Evolutionary conservation across 1,284 basidiomycete species (phyloP).

Genomic region (Marasmius oreades): DNA sequence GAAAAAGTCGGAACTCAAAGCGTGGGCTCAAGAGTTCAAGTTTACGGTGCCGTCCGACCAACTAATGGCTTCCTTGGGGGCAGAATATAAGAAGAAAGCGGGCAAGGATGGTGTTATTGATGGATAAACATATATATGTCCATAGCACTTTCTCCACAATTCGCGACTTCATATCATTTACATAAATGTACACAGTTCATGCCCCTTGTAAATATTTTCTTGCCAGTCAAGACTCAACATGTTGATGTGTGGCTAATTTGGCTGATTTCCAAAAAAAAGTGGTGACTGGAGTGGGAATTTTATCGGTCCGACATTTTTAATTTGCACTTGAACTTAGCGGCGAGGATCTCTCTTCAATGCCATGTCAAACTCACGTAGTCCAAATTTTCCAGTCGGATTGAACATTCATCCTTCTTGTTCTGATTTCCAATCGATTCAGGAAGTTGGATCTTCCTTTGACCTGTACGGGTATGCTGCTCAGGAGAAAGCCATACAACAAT

Average conservation of each 20-base stretch:
- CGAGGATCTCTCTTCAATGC: neutral
- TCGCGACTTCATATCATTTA: no score
- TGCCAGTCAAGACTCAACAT: no score
- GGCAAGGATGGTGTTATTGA: neutral
- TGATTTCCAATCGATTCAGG: neutral
- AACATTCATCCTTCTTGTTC: conserved; percentile 33
- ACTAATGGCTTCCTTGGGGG: conserved; percentile 2
- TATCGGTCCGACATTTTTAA: no score
- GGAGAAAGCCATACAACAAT: conserved; percentile 55
- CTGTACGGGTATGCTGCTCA: conserved; percentile 36
- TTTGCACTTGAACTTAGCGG: no score
- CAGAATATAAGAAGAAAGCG: conserved; percentile 3
- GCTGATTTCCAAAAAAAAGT: no score
- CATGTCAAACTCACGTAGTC: conserved; percentile 16
- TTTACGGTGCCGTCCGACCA: conserved; percentile 5
- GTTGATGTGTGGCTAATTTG: no score
- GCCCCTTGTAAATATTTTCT: no score
- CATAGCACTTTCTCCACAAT: no score
- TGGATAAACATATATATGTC: neutral
- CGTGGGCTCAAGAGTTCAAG: conserved; percentile 7
- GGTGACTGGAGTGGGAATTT: no score
- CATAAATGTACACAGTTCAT: no score
- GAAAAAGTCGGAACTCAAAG: conserved; percentile 3
- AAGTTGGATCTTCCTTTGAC: neutral
- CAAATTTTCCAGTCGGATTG: conserved; percentile 40